Evolutionary conservation across 495 filamentous ascomycete genomes (phyloP).

Genomic region (Xylaria flabelliformis): DNA sequence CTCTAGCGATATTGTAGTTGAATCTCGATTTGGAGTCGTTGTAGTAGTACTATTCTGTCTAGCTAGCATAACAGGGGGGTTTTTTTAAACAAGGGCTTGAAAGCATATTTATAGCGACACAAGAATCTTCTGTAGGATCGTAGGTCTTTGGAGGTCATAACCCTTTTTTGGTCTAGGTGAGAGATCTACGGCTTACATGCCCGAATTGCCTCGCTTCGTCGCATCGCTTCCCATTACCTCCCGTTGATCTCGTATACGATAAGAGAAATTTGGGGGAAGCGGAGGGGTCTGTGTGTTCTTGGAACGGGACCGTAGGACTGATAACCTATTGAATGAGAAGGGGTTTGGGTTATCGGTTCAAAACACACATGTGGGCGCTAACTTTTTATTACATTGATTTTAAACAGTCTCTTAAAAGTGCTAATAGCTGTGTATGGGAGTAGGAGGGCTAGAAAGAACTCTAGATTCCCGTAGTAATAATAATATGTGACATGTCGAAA

Average conservation of each 20-base stretch:
- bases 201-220: background rate
- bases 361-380: background rate
- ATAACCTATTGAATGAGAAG: background rate
- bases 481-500: background rate
- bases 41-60: background rate
- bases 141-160: background rate
- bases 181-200: constrained; percentile 1
- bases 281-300: background rate
- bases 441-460: background rate
- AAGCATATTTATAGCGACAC: background rate
- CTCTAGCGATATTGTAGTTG: no score
- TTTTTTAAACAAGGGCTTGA: background rate
- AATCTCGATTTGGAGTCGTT: background rate
- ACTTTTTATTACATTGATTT: background rate
- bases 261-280: background rate
- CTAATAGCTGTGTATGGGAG: background rate
- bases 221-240: background rate
- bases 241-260: background rate
- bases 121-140: background rate
- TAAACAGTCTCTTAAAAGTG: background rate
- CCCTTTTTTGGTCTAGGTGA: background rate
- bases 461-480: background rate
- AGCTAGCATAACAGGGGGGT: background rate
- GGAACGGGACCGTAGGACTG: background rate
- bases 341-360: background rate